A percentile compares a stretch with the other conserved stretches of the same genome.
Evolutionary conservation across 768 basidiomycete species (phyloP).

Genomic region (Nidularia pulvinata): DNA sequence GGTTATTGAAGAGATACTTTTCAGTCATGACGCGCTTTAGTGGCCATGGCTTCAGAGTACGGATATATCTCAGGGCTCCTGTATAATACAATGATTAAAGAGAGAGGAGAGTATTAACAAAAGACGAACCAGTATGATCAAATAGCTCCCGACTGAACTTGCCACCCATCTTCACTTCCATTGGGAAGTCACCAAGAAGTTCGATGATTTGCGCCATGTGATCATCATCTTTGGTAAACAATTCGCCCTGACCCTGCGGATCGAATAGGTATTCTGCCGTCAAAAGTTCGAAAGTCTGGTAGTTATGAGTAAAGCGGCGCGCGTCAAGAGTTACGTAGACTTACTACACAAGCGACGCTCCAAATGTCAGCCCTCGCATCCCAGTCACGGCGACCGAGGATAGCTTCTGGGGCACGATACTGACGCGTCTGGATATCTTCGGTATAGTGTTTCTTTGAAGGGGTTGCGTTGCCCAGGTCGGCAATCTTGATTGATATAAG

Average conservation of each 20-base stretch:
- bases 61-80: slow-evolving; percentile 76
- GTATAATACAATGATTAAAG: slow-evolving; percentile 3
- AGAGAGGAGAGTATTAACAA: too few relatives aligned
- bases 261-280: slow-evolving; percentile 95
- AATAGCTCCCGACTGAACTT: slow-evolving; percentile 87
- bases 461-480: slow-evolving; percentile 93
- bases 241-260: slow-evolving; percentile 76
- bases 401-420: slow-evolving; percentile 94
- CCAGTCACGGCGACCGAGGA: slow-evolving; percentile 87
- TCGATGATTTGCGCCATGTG: slow-evolving; percentile 97
- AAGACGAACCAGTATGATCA: slow-evolving; percentile 59
- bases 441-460: slow-evolving; percentile 87
- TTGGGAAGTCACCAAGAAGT: slow-evolving; percentile 76
- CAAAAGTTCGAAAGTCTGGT: slow-evolving; percentile 81
- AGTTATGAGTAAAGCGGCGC: slow-evolving; percentile 2
- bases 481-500: slow-evolving; percentile 90
- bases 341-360: slow-evolving; percentile 86
- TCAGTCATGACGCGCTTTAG: slow-evolving; percentile 84
- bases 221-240: slow-evolving; percentile 93
- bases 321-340: slow-evolving; percentile 17
- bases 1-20: slow-evolving; percentile 76
- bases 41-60: slow-evolving; percentile 78
- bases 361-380: slow-evolving; percentile 86
- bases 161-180: slow-evolving; percentile 80
- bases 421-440: slow-evolving; percentile 98